These are phyloP conservation scores for Psidium friedrichsthalianum DNA, from an alignment of 345 rosid species.

Conservation along the genomic window DNA sequence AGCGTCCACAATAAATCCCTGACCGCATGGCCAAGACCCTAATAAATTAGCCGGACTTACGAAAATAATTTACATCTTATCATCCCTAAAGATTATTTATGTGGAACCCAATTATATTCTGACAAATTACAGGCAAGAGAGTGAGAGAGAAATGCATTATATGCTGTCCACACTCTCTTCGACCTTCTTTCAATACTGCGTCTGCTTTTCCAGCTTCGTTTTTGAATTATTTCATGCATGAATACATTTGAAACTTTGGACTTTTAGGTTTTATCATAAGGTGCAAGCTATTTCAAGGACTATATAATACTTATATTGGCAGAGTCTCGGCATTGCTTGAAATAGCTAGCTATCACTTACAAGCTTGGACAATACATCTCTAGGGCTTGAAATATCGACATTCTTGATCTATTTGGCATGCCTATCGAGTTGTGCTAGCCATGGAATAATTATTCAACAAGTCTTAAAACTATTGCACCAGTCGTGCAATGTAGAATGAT, in stretches of 20 bases:
- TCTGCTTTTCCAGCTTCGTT: neutral
- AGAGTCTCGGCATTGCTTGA: neutral
- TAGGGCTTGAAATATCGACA: neutral
- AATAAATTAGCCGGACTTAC: neutral
- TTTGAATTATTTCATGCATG: neutral
- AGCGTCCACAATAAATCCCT: neutral
- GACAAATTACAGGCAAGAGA: neutral
- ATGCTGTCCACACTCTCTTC: neutral
- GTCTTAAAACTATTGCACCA: too few species aligned
- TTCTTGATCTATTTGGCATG: neutral
- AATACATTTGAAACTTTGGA: neutral
- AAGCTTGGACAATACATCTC: neutral
- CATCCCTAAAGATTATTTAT: neutral
- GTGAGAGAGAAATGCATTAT: neutral
- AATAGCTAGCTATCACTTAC: neutral
- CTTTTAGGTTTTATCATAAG: neutral
- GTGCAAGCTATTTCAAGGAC: neutral
- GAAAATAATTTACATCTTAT: neutral
- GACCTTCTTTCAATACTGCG: neutral
- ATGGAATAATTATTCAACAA: too few species aligned
- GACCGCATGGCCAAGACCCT: neutral
- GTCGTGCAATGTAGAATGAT: too few species aligned
- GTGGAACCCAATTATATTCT: neutral
- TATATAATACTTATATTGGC: neutral
- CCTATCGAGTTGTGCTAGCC: neutral